Evolutionary conservation across 148 eudicot species (phyloP), one percentile per base, ranked within the genome.

Genomic region (Nepenthes gracilis): DNA sequence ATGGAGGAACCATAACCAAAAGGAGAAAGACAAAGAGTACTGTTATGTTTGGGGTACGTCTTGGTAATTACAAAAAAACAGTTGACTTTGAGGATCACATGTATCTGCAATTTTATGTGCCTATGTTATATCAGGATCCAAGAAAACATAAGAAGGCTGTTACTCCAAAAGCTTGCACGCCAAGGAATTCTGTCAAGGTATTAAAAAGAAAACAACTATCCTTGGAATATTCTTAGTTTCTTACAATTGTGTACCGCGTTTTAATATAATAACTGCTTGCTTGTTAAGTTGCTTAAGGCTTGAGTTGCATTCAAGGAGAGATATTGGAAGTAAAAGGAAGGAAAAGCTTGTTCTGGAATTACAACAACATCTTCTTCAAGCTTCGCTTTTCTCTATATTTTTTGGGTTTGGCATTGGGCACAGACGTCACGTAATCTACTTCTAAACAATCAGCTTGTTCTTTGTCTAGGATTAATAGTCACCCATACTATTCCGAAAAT

Each of bases 1-100:
- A 84, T 75, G 91, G 81, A 51, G 83, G 83, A 65, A 81, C 83
- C 54, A 72, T 86, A 55, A 86, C 96, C 63, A 93, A 93, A 71
- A 75, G 90, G 57, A 82, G 88, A 45, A 93, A 84, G 74, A 89
- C 95, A 14, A 91, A 78, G 78, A 86, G 99, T 60, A 88, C 95
- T 43, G 95, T 86, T 75, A 89, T 84, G 95, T 86, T 82, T 77
- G 90, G 70, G 80, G 99, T 86, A 73, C 66, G 80, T 67, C 63
- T 53, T 60, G 61, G 61, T 11, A 9, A 36, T 64, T 51, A 36
- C 12, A 55, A 55, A 57, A 43, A 54, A 68, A 12, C 15, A 55
- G 48, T 57, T 38, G 9, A 45, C 33, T n/a, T 6, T 34, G 23
- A 12, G 35, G 40, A 48, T 68, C 48, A 60, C 13, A 35, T 49